Percentiles rank a stretch among this genome's conserved stretches.
Evolutionary conservation across 2,329 filamentous ascomycete species (phyloP).

Genomic region (Aspergillus hiratsukae): DNA sequence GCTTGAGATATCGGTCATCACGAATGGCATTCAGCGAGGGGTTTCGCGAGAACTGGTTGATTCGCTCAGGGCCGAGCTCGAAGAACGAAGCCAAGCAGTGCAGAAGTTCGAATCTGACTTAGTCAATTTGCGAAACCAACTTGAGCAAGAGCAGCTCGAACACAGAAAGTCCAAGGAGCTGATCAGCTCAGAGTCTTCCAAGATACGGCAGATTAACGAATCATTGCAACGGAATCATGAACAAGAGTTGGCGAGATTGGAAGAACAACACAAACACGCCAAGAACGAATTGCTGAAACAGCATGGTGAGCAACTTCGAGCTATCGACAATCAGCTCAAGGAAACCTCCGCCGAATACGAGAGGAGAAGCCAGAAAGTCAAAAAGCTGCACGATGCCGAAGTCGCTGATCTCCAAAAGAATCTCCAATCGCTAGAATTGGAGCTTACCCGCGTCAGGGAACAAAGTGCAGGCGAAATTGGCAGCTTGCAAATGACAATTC

Average conservation of each 20-base stretch:
- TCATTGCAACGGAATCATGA: constrained; percentile 66
- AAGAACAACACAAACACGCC: constrained; percentile 44
- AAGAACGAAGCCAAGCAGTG: constrained; percentile 63
- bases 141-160: constrained; percentile 69
- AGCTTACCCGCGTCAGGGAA: constrained; percentile 46
- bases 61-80: constrained; percentile 69
- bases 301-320: constrained; percentile 44
- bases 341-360: constrained; percentile 39
- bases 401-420: constrained; percentile 59
- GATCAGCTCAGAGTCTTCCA: constrained; percentile 49
- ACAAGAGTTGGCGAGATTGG: constrained; percentile 55
- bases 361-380: constrained; percentile 32
- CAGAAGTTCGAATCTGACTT: constrained; percentile 55
- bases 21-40: constrained; percentile 77
- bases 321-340: constrained; percentile 47
- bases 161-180: constrained; percentile 63
- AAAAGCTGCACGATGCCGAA: constrained; percentile 53
- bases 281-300: constrained; percentile 41
- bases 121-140: constrained; percentile 50
- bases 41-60: constrained; percentile 94
- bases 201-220: constrained; percentile 65
- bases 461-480: constrained; percentile 53
- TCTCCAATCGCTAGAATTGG: constrained; percentile 55
- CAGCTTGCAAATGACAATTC: constrained; percentile 55
- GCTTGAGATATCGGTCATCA: constrained; percentile 74